Evolutionary conservation across 805 yeast species (phyloP), one percentile per base, ranked within the genome.

Genomic region (Sungouiozyma ichnusensis): DNA sequence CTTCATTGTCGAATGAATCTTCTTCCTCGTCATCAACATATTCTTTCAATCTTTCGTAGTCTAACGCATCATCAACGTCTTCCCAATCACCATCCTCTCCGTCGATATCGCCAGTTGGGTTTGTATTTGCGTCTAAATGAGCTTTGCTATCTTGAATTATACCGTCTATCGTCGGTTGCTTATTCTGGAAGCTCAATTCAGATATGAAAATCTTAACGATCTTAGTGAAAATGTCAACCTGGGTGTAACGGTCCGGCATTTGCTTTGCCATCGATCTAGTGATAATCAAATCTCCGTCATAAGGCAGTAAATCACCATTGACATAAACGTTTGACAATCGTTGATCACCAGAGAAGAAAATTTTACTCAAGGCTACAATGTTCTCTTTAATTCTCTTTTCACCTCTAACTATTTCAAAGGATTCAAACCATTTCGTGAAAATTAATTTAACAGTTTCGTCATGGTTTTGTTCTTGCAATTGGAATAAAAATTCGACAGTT

Each of bases 211-310:
- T 63, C 53, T 81, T 82, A 37, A 86, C 56, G 17, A 90, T 85
- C 55, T 85, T 87, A 35, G 71, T 68, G 14, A 81, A 73, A 0
- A 85, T 84, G 0, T 88, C 68, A 2, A 87, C 69, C 53, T 73
- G 76, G 0, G 83, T 76, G 50, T 72, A 85, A 50, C 69, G 61
- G 39, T 76, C 72, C 0, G 84, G 82, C 72, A 78, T 69, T 14
- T 62, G 61, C 50, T 74, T 78, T 3, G 94, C 77, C 81, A 80
- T 83, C 0, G 96, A 85, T 54, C 97, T 74, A 0, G 97, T 90
- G 3, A 85, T 65, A 31, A 90, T 87, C n/a, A 75, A 51, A 42
- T 77, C 82, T 5, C 67, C 64, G 36, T 66, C 63, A 52, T 77
- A 72, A 2, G 83, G 79, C 20, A 82, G 63, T 29, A 79, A 63